Evolutionary conservation across 768 basidiomycete genomes (phyloP).

Genomic region (Mycena rosella): DNA sequence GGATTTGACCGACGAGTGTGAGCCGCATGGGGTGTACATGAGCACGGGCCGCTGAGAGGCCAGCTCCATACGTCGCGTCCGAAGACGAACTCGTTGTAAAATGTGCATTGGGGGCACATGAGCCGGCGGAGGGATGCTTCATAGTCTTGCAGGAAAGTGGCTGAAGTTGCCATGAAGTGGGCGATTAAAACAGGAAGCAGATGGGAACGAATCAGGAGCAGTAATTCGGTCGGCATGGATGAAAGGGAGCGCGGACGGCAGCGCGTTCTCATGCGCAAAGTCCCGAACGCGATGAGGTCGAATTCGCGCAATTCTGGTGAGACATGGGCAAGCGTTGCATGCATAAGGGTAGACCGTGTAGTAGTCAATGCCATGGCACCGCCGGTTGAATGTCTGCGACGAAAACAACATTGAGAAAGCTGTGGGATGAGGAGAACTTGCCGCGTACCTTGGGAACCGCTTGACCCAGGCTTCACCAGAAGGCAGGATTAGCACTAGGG

Average conservation of each 20-base stretch:
- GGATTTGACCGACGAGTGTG: conserved; percentile 47
- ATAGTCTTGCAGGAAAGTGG: conserved; percentile 55
- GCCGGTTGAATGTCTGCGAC: too few relatives aligned
- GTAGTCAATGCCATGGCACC: conserved; percentile 48
- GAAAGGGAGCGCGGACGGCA: conserved; percentile 26
- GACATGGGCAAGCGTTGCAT: conserved; percentile 64
- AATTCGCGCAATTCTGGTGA: conserved; percentile 61
- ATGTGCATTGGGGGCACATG: conserved; percentile 52
- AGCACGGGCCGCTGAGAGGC: conserved; percentile 41
- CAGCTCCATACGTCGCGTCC: conserved; percentile 53
- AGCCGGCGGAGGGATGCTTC: conserved; percentile 54
- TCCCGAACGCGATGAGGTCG: conserved; percentile 51
- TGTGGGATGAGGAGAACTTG: too few relatives aligned
- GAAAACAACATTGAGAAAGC: too few relatives aligned
- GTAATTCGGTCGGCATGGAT: conserved; percentile 63
- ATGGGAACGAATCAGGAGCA: conserved; percentile 63
- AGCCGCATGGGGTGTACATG: conserved; percentile 63
- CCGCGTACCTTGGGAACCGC: conserved; percentile 11
- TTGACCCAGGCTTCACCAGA: too few relatives aligned
- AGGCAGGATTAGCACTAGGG: background rate
- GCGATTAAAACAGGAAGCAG: conserved; percentile 59
- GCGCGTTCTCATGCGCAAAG: conserved; percentile 18
- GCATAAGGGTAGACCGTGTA: conserved; percentile 61
- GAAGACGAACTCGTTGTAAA: conserved; percentile 52
- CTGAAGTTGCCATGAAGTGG: conserved; percentile 57